phyloP scores from a whole-genome alignment of 495 filamentous ascomycete genomes.

The Eremomyces bilateralis region DNA sequence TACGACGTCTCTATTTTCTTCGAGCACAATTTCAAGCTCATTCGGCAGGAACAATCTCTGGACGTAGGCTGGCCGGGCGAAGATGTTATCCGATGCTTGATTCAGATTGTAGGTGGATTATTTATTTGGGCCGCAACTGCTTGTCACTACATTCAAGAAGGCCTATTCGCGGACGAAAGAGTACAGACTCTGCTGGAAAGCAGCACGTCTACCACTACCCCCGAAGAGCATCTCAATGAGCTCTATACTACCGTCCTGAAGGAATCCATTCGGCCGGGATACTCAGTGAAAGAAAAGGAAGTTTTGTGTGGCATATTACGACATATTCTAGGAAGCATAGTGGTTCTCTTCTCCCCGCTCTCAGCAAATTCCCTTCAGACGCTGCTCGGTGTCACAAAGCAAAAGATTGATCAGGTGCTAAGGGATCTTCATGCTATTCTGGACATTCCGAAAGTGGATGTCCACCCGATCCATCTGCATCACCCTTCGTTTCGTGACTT shows the following conservation, averaged over 20 bases:
- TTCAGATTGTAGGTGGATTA: background rate
- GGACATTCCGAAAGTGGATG: background rate
- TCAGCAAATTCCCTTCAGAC: background rate
- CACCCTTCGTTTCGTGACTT: slow-evolving; percentile 1
- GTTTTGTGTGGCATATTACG: background rate
- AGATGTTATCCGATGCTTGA: background rate
- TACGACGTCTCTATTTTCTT: slow-evolving; percentile 5
- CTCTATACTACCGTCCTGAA: too few species aligned
- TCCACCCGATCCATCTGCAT: background rate
- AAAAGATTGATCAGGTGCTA: background rate
- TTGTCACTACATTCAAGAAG: slow-evolving; percentile 1
- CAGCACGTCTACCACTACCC: background rate
- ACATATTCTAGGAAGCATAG: slow-evolving; percentile 2
- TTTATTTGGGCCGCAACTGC: too few species aligned
- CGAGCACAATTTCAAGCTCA: too few species aligned
- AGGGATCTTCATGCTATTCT: background rate
- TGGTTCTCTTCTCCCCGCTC: background rate
- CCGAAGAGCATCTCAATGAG: too few species aligned
- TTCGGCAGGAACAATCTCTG: background rate
- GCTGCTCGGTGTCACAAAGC: background rate
- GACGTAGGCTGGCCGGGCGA: too few species aligned
- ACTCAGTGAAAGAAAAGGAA: slow-evolving; percentile 1
- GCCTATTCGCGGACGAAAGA: background rate
- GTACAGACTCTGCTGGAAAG: background rate
- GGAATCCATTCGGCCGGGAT: background rate